These are phyloP conservation scores for Lichtheimia hyalospora DNA, from an alignment of 371 early-diverging fungal genomes.

Conservation along the genomic window DNA sequence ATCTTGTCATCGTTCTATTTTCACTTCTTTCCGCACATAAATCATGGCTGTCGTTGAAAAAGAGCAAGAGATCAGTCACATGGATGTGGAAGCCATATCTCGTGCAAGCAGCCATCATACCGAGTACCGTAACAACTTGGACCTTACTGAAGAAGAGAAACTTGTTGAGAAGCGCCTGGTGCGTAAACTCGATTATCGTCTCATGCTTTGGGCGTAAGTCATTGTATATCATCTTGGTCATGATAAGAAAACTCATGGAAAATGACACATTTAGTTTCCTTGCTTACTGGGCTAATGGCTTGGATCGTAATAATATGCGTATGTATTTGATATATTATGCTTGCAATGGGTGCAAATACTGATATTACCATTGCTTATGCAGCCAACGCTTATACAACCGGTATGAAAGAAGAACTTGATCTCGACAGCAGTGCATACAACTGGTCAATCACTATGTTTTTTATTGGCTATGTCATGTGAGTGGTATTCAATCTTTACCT, in stretches of 20 bases:
- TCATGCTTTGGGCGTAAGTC: conserved; percentile 62
- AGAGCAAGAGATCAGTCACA: no score
- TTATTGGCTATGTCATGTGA: conserved; percentile 21
- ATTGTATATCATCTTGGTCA: no score
- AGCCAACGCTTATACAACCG: conserved; percentile 51
- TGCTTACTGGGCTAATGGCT: conserved; percentile 70
- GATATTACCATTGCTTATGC: conserved; percentile 14
- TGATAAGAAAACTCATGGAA: no score
- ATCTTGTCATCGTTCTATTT: no score
- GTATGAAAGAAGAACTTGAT: conserved; percentile 49
- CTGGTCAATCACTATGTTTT: conserved; percentile 50
- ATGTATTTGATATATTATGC: conserved; percentile 13
- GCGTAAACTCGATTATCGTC: conserved; percentile 64
- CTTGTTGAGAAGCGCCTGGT: conserved; percentile 38
- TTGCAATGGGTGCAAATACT: no score
- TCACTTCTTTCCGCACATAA: no score
- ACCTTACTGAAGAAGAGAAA: conserved; percentile 5
- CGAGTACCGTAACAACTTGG: neutral
- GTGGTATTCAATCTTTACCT: neutral
- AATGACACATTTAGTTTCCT: conserved; percentile 23
- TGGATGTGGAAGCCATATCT: no score
- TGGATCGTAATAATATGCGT: conserved; percentile 82
- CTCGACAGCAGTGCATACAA: conserved; percentile 53
- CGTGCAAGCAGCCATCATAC: no score
- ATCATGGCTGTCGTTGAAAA: no score